phyloP scores from a whole-genome alignment of 179 eudicot genomes.

The Patellifolia procumbens region DNA sequence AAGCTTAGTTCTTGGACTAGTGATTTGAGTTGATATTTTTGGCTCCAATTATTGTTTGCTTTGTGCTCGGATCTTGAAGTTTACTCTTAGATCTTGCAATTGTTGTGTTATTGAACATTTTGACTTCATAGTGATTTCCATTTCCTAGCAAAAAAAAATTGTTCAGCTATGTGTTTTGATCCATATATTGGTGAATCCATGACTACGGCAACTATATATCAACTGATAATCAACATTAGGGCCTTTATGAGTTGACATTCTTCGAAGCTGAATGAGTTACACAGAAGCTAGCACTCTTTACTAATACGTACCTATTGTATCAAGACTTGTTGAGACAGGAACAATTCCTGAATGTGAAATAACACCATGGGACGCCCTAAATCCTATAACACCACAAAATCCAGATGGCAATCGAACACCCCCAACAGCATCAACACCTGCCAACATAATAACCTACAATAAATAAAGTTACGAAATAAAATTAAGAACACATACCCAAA shows the following conservation, averaged over 20 bases:
- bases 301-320: conserved; percentile 70
- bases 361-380: conserved; percentile 74
- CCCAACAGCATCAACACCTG: conserved; percentile 91
- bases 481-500: background rate
- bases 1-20: no score
- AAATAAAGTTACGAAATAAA: background rate
- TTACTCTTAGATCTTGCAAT: no score
- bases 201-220: no score
- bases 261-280: background rate
- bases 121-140: no score
- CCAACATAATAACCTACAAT: conserved; percentile 12
- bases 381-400: conserved; percentile 79
- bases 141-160: no score
- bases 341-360: conserved; percentile 69
- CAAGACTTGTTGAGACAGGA: conserved; percentile 82
- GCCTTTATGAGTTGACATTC: background rate
- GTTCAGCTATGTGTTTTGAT: no score
- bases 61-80: no score
- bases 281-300: conserved; percentile 4
- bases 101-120: no score
- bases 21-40: no score
- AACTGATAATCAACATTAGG: background rate
- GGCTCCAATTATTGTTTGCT: no score
- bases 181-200: no score
- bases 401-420: conserved; percentile 94